phyloP scores from a whole-genome alignment of 805 yeast genomes.

The Candida oleophila region DNA sequence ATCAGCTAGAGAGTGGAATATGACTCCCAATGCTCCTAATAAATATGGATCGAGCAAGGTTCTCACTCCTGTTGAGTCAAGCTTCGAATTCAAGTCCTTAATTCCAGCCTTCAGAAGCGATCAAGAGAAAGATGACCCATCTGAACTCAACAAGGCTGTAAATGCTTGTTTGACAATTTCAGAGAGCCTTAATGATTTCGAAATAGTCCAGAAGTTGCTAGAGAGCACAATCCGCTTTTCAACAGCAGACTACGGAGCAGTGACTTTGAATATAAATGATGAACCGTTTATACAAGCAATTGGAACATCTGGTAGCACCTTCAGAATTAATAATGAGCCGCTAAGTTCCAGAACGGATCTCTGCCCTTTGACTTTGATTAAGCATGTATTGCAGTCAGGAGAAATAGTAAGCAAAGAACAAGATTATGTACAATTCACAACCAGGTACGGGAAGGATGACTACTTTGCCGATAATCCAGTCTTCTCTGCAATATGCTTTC shows the following conservation, averaged over 20 bases:
- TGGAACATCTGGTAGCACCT: conserved; percentile 24
- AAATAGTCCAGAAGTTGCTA: conserved; percentile 37
- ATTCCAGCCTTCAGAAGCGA: conserved; percentile 9
- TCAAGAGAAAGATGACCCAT: conserved; percentile 19
- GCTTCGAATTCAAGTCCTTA: background rate
- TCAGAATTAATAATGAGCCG: conserved; percentile 29
- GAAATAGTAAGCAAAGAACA: conserved; percentile 33
- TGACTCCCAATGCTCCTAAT: background rate
- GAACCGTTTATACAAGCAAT: conserved; percentile 28
- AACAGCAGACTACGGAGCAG: conserved; percentile 34
- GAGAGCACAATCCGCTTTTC: conserved; percentile 37
- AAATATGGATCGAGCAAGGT: background rate
- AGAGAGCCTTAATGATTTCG: conserved; percentile 39
- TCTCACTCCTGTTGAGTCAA: background rate
- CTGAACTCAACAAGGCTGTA: conserved; percentile 34
- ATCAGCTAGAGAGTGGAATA: background rate
- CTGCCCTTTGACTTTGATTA: conserved; percentile 41
- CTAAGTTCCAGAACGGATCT: conserved; percentile 39
- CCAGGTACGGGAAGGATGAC: conserved; percentile 35
- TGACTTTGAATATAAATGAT: conserved; percentile 18
- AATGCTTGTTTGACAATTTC: conserved; percentile 50
- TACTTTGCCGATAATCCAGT: conserved; percentile 37
- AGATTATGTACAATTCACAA: conserved; percentile 32
- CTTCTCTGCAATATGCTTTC: conserved; percentile 42
- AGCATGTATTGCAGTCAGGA: conserved; percentile 38